Base-by-base conservation (phyloP, 2,329 filamentous ascomycete species). In the Colletotrichum sp. region DNA sequence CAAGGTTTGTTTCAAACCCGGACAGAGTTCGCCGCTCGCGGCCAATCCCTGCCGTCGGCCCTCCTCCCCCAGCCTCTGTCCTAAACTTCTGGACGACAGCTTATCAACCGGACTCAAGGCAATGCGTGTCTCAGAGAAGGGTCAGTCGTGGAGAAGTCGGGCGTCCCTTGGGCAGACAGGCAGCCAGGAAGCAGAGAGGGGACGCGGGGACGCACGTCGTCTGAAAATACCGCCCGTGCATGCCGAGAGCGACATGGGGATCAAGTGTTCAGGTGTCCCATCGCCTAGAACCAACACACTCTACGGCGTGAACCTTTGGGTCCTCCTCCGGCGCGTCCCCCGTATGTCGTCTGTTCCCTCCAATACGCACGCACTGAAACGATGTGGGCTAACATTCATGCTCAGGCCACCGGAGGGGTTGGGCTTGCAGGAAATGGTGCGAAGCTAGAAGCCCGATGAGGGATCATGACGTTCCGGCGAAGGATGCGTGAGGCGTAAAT, bases 1-100 rank as follows among this genome's bases (percentile, higher is more conserved):
- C 70, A 76, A 76, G 74, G 74, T 76, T 76, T 76, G 74, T 76
- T 76, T 76, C 74, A 76, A 61, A 36, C 28, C 71, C 57, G 58
- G 58, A 74, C 65, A 74, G 65, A 74, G 74, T 74, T 76, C 74
- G 58, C 9, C 48, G 18, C 58, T 36, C 43, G 57, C 15, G 36
- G 48, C 74, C 74, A 76, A 74, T 61, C 64, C 52, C 58, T n/a
- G 57, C 34, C 15, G 21, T 13, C 21, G 28, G 58, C 70, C 64
- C 15, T 65, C 65, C 73, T 32, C 55, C 74, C 15, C 30, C 71
- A 52, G 48, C 21, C 7, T 58, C 43, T 28, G 21, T 64, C 38
- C 58, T 69, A 55, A 69, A 69, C 64, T 66, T 74, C 74, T 67
- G 65, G 64, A 76, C 43, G 71, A 76, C 74, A 74, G 70, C 70